Base-by-base conservation (phyloP, 116 monocot genomes). In the Dioscorea cayenensis region DNA sequence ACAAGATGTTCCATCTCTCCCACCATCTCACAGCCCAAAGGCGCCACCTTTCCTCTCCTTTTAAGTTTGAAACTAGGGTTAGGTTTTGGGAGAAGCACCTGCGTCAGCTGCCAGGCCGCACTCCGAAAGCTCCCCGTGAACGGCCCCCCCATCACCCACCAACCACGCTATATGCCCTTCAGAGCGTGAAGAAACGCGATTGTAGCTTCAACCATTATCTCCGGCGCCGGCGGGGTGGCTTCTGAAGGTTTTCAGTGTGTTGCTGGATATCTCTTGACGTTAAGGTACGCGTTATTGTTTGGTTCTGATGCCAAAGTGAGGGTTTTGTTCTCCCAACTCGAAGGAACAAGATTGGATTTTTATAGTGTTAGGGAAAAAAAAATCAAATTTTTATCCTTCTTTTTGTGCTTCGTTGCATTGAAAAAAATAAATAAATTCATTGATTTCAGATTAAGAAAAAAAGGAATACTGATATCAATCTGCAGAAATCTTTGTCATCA, bases 101-200 rank as follows among this genome's bases (percentile, higher is more conserved):
- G 19, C 55, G n/a, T n/a, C 55, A 55, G 55, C 55, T n/a, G 55
- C 55, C 43, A 43, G 55, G 55, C 55, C 55, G 55, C 55, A 18
- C 55, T 55, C 55, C 14, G 55, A 55, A 55, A 55, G 55, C 55
- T 55, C 55, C 55, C 55, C 55, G 55, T 16, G 55, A 55, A 55
- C 55, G 4, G 55, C 55, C 18, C 51, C 51, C 55, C 55, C 55
- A 16, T 55, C n/a, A 16, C 55, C 55, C n/a, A 43, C 43, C 43
- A 43, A 43, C 55, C 18, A 18, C 55, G 3, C 19, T 16, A 55
- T 55, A 16, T 55, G 55, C 19, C n/a, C 55, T 16, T 32, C 18
- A 16, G 19, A 2, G 55, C 19, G 16, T 16, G 14, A 11, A 55
- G 43, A 43, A 43, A 43, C 17, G 55, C 55, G 0, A 16, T 55